Evolutionary conservation across 23 red algal genomes (phyloP), one percentile per base, ranked within the genome.

Genomic region (Cyanidioschyzon merolae): DNA sequence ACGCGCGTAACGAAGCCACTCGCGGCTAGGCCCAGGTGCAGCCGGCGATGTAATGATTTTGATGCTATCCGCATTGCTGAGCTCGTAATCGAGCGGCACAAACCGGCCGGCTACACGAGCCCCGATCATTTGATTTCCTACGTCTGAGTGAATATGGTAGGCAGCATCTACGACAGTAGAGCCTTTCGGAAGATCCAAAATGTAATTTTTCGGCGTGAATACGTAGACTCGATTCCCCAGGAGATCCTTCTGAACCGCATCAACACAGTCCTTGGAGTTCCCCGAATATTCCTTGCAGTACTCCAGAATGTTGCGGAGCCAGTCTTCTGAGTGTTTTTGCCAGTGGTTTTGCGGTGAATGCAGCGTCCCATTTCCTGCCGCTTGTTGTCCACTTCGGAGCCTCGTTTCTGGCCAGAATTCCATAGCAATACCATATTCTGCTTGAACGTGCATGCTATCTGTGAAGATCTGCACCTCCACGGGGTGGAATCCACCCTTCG

Each of bases 211-310:
- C 80, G 29, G 58, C 1, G 75, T 76, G 59, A 83, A 83, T 15
- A 83, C 67, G 75, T 63, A 83, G n/a, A 83, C 80, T 15, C 80
- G 57, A 45, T 76, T 83, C 12, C 80, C 80, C 26, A 83, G 39
- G 27, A 83, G 36, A 37, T 83, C 80, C 54, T 59, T 39, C 32
- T 59, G 57, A 38, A 83, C 80, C 58, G 59, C 68, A 34, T 83
- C 50, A 18, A 83, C 80, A 59, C 51, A 83, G n/a, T 7, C 63
- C 57, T 83, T 59, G 51, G 50, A 37, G 57, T 59, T 83, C 2
- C 37, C 51, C 0, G 18, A 24, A 58, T 75, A 63, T 39, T 83
- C 59, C 16, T 59, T 26, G 12, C 67, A 57, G 50, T 59, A 83
- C 75, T 83, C 80, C 16, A 39, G 68, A 34, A 83, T 83, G 1